A percentile compares a stretch with the other conserved stretches of the same genome.
phyloP scores from a whole-genome alignment of 768 basidiomycete species.

The Cyclocybe cylindracea region DNA sequence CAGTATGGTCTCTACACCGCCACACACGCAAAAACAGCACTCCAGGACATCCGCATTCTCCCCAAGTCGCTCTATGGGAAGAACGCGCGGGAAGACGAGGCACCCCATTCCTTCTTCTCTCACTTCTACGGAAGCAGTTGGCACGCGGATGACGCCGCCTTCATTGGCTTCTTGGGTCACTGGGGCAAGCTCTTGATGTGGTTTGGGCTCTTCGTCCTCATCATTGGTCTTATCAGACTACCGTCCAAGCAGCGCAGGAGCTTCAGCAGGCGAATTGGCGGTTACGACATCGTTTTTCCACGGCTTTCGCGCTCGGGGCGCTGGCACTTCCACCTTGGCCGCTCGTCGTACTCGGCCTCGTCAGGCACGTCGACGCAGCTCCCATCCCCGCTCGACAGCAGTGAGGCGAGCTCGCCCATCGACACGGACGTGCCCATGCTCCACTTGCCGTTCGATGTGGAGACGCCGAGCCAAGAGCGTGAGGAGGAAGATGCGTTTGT shows the following conservation, averaged over 20 bases:
- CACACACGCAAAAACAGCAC: slow-evolving; percentile 63
- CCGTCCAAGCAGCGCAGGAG: slow-evolving; percentile 62
- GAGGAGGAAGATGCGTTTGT: slow-evolving; percentile 30
- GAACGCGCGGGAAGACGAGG: slow-evolving; percentile 81
- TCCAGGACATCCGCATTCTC: slow-evolving; percentile 80
- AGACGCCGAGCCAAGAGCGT: slow-evolving; percentile 53
- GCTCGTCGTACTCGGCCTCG: slow-evolving; percentile 46
- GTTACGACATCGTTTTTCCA: slow-evolving; percentile 80
- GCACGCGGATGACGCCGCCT: slow-evolving; percentile 98
- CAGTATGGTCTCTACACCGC: slow-evolving; percentile 89
- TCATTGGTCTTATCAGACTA: slow-evolving; percentile 66
- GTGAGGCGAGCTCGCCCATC: slow-evolving; percentile 40
- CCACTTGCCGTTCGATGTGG: slow-evolving; percentile 63
- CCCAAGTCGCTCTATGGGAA: slow-evolving; percentile 99
- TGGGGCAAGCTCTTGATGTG: slow-evolving; percentile 92
- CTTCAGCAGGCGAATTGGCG: slow-evolving; percentile 56
- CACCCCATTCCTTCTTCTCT: slow-evolving; percentile 91
- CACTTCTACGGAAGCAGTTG: slow-evolving; percentile 98
- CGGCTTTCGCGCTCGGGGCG: slow-evolving; percentile 72
- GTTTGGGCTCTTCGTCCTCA: slow-evolving; percentile 71
- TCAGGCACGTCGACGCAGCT: slow-evolving; percentile 48
- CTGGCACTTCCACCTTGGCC: slow-evolving; percentile 73
- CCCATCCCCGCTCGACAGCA: slow-evolving; percentile 35
- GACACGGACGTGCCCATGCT: slow-evolving; percentile 58
- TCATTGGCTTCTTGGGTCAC: slow-evolving; percentile 86